These are phyloP conservation scores for Penicillium macrosclerotiorum DNA, from an alignment of 495 filamentous ascomycete genomes.

Conservation along the genomic window DNA sequence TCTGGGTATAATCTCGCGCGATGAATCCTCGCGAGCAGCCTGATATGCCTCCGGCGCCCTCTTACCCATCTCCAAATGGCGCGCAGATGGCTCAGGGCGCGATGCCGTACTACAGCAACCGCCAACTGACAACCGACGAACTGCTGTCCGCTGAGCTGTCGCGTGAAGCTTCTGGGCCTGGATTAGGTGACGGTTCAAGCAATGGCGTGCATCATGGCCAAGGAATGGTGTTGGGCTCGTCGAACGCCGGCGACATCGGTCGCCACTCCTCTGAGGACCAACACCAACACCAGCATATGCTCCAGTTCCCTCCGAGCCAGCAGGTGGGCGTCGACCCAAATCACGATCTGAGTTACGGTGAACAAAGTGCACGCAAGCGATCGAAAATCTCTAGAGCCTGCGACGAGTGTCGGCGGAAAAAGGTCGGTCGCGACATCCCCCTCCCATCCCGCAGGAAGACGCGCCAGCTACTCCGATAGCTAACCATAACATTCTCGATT, in stretches of 20 bases:
- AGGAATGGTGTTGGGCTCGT: constrained; percentile 43
- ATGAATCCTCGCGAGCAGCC: constrained; percentile 50
- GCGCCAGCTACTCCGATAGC: constrained; percentile 9
- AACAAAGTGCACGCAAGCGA: constrained; percentile 73
- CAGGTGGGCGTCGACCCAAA: constrained; percentile 53
- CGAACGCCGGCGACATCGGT: constrained; percentile 41
- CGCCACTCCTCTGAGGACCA: constrained; percentile 41
- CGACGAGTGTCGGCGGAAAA: constrained; percentile 93
- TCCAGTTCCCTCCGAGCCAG: constrained; percentile 46
- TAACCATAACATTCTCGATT: constrained; percentile 20
- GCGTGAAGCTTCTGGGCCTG: constrained; percentile 42
- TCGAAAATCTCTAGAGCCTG: constrained; percentile 93
- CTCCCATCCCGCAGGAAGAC: constrained; percentile 16
- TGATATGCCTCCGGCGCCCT: constrained; percentile 48
- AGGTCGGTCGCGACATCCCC: constrained; percentile 47
- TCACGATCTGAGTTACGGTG: constrained; percentile 51
- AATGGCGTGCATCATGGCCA: constrained; percentile 44
- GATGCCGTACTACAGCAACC: constrained; percentile 46
- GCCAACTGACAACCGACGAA: constrained; percentile 48
- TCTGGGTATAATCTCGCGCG: constrained; percentile 9
- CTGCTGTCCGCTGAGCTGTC: constrained; percentile 46
- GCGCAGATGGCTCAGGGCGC: constrained; percentile 49
- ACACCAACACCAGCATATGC: constrained; percentile 47
- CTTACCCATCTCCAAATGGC: constrained; percentile 48
- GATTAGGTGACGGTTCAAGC: constrained; percentile 40